phyloP scores from a whole-genome alignment of 179 eudicot species.

The Silene noctiflora region DNA sequence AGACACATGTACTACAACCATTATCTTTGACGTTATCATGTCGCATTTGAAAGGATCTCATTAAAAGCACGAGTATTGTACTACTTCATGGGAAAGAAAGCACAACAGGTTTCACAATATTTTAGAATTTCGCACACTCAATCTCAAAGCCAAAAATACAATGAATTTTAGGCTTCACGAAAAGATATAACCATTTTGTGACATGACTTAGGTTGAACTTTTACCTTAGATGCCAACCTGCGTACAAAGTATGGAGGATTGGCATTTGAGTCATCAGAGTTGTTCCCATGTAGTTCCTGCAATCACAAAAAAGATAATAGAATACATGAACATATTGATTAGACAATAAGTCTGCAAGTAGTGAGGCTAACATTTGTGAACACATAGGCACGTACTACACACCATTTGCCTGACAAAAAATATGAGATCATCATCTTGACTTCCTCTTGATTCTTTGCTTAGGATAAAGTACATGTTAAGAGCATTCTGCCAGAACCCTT shows the following conservation, averaged over 20 bases:
- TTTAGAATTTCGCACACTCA: no score
- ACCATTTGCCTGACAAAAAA: constrained; percentile 90
- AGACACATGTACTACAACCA: no score
- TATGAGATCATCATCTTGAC: constrained; percentile 89
- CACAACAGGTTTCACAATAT: no score
- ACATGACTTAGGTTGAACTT: constrained; percentile 21
- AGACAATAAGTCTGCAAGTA: background rate
- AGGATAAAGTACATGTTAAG: constrained; percentile 71
- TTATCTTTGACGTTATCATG: no score
- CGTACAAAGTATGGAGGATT: constrained; percentile 90
- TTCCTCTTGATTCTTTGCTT: constrained; percentile 67
- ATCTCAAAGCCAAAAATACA: background rate
- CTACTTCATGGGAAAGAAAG: no score
- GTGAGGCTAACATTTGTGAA: constrained; percentile 4
- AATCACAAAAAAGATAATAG: constrained; percentile 14
- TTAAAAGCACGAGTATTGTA: no score
- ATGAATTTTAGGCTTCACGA: background rate
- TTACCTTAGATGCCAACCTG: constrained; percentile 99
- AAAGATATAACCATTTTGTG: no score
- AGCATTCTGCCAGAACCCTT: constrained; percentile 75
- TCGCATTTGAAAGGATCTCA: no score
- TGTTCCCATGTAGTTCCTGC: constrained; percentile 43
- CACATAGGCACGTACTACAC: constrained; percentile 18
- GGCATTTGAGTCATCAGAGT: constrained; percentile 47
- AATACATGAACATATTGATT: background rate